Percentiles rank a stretch among this genome's conserved stretches.
Conservation (phyloP, 2,329 filamentous ascomycete species). For the Ophiostoma angusticollis region DNA sequence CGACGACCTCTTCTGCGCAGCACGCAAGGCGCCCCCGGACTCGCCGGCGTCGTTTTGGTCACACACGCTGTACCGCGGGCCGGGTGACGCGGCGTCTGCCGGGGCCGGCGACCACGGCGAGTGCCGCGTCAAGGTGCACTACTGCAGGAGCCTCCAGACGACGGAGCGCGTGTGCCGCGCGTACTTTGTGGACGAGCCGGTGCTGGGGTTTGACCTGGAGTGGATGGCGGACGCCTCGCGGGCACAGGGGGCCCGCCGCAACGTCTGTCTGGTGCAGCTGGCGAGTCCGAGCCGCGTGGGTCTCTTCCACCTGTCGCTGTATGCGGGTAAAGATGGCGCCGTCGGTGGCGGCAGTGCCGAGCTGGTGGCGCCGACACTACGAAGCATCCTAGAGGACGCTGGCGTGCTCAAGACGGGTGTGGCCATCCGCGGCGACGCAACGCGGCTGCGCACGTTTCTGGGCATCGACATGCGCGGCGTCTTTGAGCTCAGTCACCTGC, state of each 20-base stretch:
- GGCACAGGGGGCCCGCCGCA: conserved; percentile 42
- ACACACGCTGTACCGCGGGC: conserved; percentile 56
- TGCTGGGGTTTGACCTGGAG: conserved; percentile 85
- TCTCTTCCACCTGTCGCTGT: conserved; percentile 68
- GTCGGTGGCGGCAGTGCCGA: too few species aligned
- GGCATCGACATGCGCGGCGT: conserved; percentile 51
- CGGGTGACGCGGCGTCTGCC: too few species aligned
- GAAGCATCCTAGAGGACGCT: conserved; percentile 57
- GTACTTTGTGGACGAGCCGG: conserved; percentile 53
- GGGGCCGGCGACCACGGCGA: too few species aligned
- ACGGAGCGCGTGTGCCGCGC: conserved; percentile 53
- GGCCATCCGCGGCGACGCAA: conserved; percentile 56
- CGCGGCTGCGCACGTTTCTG: conserved; percentile 54
- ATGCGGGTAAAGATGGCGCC: conserved; percentile 28
- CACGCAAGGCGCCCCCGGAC: conserved; percentile 32
- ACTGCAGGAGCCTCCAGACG: conserved; percentile 55
- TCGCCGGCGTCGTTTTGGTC: conserved; percentile 50
- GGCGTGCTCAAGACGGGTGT: conserved; percentile 66
- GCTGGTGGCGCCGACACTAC: conserved; percentile 59
- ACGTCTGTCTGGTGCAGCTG: conserved; percentile 73
- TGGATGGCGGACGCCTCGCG: conserved; percentile 49
- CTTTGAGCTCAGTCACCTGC: conserved; percentile 73
- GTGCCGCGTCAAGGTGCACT: conserved; percentile 61
- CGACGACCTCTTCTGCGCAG: conserved; percentile 32
- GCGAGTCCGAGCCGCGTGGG: conserved; percentile 65